phyloP scores from a whole-genome alignment of 306 rosid species.

The Comarum palustre region DNA sequence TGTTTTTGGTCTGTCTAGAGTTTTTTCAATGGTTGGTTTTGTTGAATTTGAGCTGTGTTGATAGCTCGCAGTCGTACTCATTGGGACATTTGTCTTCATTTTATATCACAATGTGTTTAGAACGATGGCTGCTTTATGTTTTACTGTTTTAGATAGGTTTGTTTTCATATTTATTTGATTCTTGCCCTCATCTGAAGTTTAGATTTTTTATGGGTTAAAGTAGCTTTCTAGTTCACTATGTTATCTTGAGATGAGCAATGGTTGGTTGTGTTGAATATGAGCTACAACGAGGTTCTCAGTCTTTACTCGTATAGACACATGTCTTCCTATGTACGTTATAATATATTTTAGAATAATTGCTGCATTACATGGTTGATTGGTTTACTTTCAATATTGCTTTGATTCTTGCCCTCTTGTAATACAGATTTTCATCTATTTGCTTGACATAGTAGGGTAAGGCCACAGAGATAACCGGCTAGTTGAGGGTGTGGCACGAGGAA shows the following conservation, averaged over 20 bases:
- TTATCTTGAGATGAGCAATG: conserved; percentile 5
- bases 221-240: not conserved
- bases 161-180: not conserved
- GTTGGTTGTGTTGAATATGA: not conserved
- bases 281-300: not conserved
- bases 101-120: not conserved
- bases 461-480: conserved; percentile 90
- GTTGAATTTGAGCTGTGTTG: conserved; percentile 2
- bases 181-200: conserved; percentile 1
- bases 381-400: not conserved
- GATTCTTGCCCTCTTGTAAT: conserved; percentile 22
- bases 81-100: not conserved
- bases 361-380: not conserved
- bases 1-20: not conserved
- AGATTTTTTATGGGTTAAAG: conserved; percentile 86
- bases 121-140: not conserved
- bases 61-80: not conserved
- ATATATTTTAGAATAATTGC: not conserved
- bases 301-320: not conserved
- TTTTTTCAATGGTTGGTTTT: not conserved
- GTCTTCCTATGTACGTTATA: not conserved
- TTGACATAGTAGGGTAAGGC: conserved; percentile 95
- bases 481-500: conserved; percentile 88
- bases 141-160: not conserved
- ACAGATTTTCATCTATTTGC: conserved; percentile 37